Evolutionary conservation across 1,284 basidiomycete species (phyloP), one percentile per base, ranked within the genome.

Genomic region (Ganoderma resinaceum): DNA sequence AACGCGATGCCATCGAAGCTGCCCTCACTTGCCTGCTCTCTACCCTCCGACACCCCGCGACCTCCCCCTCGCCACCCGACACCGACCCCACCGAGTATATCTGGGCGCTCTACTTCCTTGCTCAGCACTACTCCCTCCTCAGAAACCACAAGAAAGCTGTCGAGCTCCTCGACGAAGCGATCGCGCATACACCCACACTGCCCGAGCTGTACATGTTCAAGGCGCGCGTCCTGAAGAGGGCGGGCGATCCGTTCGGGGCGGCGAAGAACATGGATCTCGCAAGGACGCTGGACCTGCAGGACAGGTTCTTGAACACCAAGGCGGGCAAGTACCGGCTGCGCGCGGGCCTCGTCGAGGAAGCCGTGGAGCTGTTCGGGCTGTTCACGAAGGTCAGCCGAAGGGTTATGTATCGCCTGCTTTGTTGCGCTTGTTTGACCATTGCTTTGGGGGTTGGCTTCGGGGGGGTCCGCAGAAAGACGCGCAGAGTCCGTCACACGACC

Each of bases 231-330:
- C 83, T 98, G 61, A 99, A 99, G 78, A 90, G 96, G 5, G 87
- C 91, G 0, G 97, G 97, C 0, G 95, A 98, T 74, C 83, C 86
- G 1, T 80, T 86, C 49, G 92, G 90, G 0, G 97, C 97, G 0
- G 93, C 94, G 0, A 80, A 85, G 35, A 86, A 87, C 55, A 89
- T 97, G 82, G 92, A 97, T 74, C 91, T 94, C 35, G 97, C 97
- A 0, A 85, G 96, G 60, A 78, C 87, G 29, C 82, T 99, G 52
- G 98, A 99, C 78, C 92, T 95, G 0, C 98, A 99, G 80, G 98
- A 99, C 80, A 85, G 98, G 43, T 99, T 96, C 83, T 81, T 99
- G 75, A 99, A 99, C 81, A 94, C 94, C 59, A 99, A 99, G 80
- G 88, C 89, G 60, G 97, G 92, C 1, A 99, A 99, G 80, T 99